Percentiles rank a stretch among this genome's conserved stretches.
Evolutionary conservation across 495 filamentous ascomycete species (phyloP).

Genomic region (Lophiostoma macrostomum): DNA sequence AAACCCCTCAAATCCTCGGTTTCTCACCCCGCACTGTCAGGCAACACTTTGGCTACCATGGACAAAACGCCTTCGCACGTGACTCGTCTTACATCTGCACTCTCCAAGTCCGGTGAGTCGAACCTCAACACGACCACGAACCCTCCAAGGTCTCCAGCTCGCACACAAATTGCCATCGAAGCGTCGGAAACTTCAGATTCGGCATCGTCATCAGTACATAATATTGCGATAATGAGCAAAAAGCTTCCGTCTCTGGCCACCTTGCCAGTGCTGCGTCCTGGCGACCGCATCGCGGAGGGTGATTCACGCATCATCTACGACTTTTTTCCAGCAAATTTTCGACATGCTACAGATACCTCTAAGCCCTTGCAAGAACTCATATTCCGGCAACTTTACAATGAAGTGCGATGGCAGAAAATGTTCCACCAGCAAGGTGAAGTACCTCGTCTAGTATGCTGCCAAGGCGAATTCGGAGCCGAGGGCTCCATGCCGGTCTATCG

Average conservation of each 20-base stretch:
- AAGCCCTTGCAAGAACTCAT: conserved; percentile 38
- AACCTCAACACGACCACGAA: background rate
- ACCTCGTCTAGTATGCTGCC: conserved; percentile 87
- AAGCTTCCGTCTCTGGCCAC: conserved; percentile 33
- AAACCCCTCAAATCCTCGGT: conserved; percentile 23
- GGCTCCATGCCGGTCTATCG: conserved; percentile 88
- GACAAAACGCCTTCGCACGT: conserved; percentile 21
- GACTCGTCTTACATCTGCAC: conserved; percentile 4
- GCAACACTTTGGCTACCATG: background rate
- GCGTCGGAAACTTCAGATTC: background rate
- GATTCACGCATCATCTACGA: conserved; percentile 75
- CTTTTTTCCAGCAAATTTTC: conserved; percentile 48
- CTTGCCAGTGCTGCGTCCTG: conserved; percentile 39
- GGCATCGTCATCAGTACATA: too few species aligned
- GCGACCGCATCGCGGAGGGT: conserved; percentile 63
- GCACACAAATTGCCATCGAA: background rate
- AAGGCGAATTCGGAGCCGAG: conserved; percentile 67
- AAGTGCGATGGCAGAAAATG: conserved; percentile 91
- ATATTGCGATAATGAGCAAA: too few species aligned
- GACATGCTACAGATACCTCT: conserved; percentile 16
- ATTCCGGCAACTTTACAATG: conserved; percentile 68
- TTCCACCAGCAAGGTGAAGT: conserved; percentile 88
- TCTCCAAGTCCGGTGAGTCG: conserved; percentile 13
- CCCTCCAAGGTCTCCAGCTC: conserved; percentile 11
- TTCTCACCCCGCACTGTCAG: conserved; percentile 24